Conservation (phyloP, 1,284 basidiomycete species). For the Pseudozyma tsukubaensis region DNA sequence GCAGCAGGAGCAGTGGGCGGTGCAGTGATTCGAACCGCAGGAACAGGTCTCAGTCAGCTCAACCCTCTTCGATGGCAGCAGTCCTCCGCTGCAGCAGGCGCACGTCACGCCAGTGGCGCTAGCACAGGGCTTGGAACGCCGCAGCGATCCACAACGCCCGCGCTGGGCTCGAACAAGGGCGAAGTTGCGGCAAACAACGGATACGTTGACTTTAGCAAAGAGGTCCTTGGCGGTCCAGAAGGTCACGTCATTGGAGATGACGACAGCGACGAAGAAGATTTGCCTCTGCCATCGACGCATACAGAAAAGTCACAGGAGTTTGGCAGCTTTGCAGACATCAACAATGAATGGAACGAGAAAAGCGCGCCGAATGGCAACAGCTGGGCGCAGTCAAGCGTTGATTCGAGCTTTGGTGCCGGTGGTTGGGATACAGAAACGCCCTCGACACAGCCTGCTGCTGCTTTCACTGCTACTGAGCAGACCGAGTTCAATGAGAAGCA, state of each 20-base stretch:
- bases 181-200: constrained; percentile 33
- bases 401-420: constrained; percentile 7
- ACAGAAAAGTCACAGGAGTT: constrained; percentile 5
- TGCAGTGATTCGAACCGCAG: constrained; percentile 56
- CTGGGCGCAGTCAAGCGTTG: constrained; percentile 9
- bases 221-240: constrained; percentile 39
- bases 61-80: constrained; percentile 60
- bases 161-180: neutral
- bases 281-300: constrained; percentile 5
- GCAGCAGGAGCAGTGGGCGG: constrained; percentile 75
- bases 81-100: constrained; percentile 16
- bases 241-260: constrained; percentile 34
- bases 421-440: constrained; percentile 6
- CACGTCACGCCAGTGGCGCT: constrained; percentile 8
- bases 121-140: constrained; percentile 19
- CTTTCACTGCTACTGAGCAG: neutral
- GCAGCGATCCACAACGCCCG: constrained; percentile 14
- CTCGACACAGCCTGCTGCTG: neutral
- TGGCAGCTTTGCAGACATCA: constrained; percentile 5
- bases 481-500: constrained; percentile 2
- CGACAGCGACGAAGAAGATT: constrained; percentile 41
- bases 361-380: constrained; percentile 12
- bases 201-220: constrained; percentile 57
- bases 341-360: constrained; percentile 46
- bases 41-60: constrained; percentile 48